A percentile compares a stretch with the other conserved stretches of the same genome.
These are phyloP conservation scores for Saccharomyces pastorianus DNA, from an alignment of 1,139 yeast genomes.

Conservation along the genomic window DNA sequence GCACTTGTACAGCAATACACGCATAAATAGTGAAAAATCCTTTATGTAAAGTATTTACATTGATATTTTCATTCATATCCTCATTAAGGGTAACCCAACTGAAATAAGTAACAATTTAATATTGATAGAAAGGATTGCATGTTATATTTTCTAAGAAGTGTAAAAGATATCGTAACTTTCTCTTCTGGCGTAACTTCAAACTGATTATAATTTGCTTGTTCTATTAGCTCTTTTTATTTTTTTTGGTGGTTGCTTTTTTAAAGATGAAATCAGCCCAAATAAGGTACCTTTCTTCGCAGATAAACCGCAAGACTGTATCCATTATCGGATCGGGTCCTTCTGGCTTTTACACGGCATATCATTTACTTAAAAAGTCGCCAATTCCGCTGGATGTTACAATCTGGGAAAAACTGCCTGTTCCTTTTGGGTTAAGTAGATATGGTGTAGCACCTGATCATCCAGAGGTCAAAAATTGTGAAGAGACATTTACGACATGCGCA, in stretches of 20 bases:
- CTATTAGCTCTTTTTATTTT: no score
- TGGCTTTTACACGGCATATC: constrained; percentile 84
- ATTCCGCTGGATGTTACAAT: constrained; percentile 48
- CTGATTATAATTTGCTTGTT: no score
- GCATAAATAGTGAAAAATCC: background rate
- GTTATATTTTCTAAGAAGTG: no score
- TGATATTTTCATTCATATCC: background rate
- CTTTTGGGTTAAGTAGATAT: constrained; percentile 81
- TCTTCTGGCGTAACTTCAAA: no score
- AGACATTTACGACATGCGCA: constrained; percentile 63
- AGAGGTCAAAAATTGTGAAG: constrained; percentile 86
- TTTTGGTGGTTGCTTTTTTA: background rate
- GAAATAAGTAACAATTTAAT: background rate
- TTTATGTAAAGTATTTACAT: background rate
- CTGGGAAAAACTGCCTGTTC: constrained; percentile 80
- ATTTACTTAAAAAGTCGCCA: constrained; percentile 48
- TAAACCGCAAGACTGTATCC: constrained; percentile 32
- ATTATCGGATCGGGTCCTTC: constrained; percentile 96
- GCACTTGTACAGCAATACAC: background rate
- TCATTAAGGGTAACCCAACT: background rate
- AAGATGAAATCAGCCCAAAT: background rate
- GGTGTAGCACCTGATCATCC: constrained; percentile 99
- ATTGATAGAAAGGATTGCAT: no score
- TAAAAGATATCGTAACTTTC: no score
- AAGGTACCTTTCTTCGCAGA: background rate